Conservation (phyloP, 306 rosid species). For the Betula pendula region DNA sequence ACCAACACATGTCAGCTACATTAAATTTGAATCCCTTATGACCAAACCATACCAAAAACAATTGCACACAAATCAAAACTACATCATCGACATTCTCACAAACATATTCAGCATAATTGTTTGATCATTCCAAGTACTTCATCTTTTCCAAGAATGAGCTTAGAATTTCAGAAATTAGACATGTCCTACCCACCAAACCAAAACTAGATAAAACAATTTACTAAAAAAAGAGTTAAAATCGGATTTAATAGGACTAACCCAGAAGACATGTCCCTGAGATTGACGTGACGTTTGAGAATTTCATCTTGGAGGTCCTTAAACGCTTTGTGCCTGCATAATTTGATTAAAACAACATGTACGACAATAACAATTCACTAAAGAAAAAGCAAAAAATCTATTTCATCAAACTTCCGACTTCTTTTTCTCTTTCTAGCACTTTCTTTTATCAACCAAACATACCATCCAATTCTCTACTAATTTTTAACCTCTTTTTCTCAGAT, state of each 20-base stretch:
- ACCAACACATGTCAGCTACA: conserved; percentile 14
- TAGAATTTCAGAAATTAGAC: conserved; percentile 2
- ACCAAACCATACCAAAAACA: conserved; percentile 12
- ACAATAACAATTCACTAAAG: background rate
- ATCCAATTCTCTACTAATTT: background rate
- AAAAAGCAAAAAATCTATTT: too few relatives aligned
- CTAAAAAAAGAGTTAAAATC: conserved; percentile 6
- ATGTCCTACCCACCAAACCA: background rate
- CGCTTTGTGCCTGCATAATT: conserved; percentile 63
- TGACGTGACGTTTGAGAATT: conserved; percentile 63
- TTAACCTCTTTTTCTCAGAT: background rate
- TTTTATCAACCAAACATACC: conserved; percentile 8
- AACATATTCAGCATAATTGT: conserved; percentile 17
- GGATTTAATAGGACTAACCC: conserved; percentile 70
- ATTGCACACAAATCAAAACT: background rate
- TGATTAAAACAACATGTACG: background rate
- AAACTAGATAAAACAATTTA: conserved; percentile 13
- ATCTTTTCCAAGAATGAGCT: conserved; percentile 4
- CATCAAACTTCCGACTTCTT: background rate
- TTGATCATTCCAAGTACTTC: background rate
- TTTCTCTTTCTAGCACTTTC: conserved; percentile 6
- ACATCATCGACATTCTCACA: conserved; percentile 11
- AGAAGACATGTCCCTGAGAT: conserved; percentile 73
- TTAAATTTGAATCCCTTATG: conserved; percentile 6
- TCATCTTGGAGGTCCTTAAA: conserved; percentile 81